These are phyloP conservation scores for Pisolithus microcarpus DNA, from an alignment of 768 basidiomycete species.

Conservation along the genomic window DNA sequence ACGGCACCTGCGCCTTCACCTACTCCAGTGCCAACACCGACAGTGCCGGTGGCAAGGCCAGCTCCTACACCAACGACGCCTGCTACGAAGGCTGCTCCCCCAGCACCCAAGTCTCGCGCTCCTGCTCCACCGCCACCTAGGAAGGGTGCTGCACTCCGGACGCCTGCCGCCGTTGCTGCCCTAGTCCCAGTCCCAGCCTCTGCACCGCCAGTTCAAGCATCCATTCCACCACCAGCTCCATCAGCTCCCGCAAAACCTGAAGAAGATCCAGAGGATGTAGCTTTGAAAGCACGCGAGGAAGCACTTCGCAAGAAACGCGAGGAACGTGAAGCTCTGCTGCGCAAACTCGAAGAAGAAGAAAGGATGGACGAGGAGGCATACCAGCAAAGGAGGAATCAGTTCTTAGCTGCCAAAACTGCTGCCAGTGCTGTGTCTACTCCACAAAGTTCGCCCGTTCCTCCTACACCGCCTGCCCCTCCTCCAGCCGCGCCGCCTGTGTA, in stretches of 20 bases:
- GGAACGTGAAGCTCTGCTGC: slow-evolving; percentile 61
- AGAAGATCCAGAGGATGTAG: slow-evolving; percentile 74
- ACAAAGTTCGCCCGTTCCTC: slow-evolving; percentile 20
- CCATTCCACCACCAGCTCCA: slow-evolving; percentile 44
- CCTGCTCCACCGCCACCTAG: slow-evolving; percentile 34
- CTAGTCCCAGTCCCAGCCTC: slow-evolving; percentile 18
- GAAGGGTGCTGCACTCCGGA: slow-evolving; percentile 5
- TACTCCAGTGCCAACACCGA: slow-evolving; percentile 32
- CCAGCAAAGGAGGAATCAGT: slow-evolving; percentile 25
- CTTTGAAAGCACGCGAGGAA: slow-evolving; percentile 60
- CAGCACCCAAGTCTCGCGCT: slow-evolving; percentile 31
- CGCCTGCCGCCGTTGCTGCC: slow-evolving; percentile 18
- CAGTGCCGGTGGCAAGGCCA: background rate
- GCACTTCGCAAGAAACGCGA: slow-evolving; percentile 65
- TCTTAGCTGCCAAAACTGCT: slow-evolving; percentile 33
- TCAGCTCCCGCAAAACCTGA: slow-evolving; percentile 32
- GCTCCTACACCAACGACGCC: slow-evolving; percentile 33
- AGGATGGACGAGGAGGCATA: slow-evolving; percentile 45
- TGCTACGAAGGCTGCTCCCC: slow-evolving; percentile 23
- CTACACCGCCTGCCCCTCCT: slow-evolving; percentile 29
- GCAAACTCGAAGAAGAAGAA: slow-evolving; percentile 64
- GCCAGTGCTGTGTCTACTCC: slow-evolving; percentile 21
- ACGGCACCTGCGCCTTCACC: slow-evolving; percentile 30
- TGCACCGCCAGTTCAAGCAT: slow-evolving; percentile 29
- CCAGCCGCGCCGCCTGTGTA: too few relatives aligned